Conservation (phyloP, 805 yeast genomes). For the Metschnikowia baotianmanensis region DNA sequence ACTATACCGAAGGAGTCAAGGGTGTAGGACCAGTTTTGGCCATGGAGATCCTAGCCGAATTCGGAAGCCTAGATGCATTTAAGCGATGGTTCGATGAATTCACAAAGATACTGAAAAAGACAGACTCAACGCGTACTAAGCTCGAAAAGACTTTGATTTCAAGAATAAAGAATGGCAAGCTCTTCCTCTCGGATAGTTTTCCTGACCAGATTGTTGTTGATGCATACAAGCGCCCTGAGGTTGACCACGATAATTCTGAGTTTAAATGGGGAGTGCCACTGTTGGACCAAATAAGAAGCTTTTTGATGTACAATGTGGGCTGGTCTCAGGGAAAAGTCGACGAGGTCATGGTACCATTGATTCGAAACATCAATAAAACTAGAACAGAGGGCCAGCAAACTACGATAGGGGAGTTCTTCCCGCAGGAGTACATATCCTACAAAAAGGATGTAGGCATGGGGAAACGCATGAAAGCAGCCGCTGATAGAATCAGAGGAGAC, state of each 20-base stretch:
- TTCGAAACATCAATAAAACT: slow-evolving; percentile 71
- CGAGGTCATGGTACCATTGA: slow-evolving; percentile 81
- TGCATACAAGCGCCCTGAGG: slow-evolving; percentile 80
- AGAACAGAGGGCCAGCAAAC: slow-evolving; percentile 54
- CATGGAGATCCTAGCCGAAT: slow-evolving; percentile 86
- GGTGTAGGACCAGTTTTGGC: slow-evolving; percentile 95
- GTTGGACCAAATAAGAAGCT: slow-evolving; percentile 71
- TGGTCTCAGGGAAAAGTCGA: slow-evolving; percentile 80
- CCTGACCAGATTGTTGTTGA: slow-evolving; percentile 68
- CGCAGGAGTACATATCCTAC: slow-evolving; percentile 50
- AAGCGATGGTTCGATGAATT: slow-evolving; percentile 57
- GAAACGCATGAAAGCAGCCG: slow-evolving; percentile 60
- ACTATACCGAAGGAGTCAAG: slow-evolving; percentile 88
- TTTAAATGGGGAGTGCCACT: slow-evolving; percentile 93
- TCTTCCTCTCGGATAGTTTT: slow-evolving; percentile 56
- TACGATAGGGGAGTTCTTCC: slow-evolving; percentile 66
- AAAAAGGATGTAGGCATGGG: slow-evolving; percentile 51
- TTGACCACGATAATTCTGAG: slow-evolving; percentile 72
- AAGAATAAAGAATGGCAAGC: slow-evolving; percentile 51
- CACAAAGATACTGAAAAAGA: slow-evolving; percentile 34
- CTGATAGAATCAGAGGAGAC: slow-evolving; percentile 41
- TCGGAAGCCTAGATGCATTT: slow-evolving; percentile 46
- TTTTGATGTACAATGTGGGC: slow-evolving; percentile 65
- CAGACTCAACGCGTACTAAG: slow-evolving; percentile 39
- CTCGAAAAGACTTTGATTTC: slow-evolving; percentile 59